These are phyloP conservation scores for Pleurotus cornucopiae DNA, from an alignment of 768 basidiomycete species.

Conservation along the genomic window DNA sequence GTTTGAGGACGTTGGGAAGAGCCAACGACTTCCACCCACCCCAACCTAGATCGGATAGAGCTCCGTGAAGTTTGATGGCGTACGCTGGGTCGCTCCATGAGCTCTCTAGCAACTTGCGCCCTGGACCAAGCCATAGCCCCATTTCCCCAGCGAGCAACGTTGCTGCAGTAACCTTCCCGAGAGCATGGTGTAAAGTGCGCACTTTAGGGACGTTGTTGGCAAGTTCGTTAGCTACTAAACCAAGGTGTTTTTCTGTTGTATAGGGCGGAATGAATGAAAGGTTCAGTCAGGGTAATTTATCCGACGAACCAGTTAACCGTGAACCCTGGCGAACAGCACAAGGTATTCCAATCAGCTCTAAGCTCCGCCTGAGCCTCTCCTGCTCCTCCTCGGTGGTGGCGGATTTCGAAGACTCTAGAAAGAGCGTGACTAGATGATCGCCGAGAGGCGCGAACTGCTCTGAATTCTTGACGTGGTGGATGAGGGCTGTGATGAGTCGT, in stretches of 20 bases:
- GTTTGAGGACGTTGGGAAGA: constrained; percentile 52
- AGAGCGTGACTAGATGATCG: constrained; percentile 44
- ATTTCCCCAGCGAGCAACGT: constrained; percentile 40
- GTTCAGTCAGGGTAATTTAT: neutral
- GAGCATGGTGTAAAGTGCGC: constrained; percentile 15
- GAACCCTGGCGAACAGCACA: constrained; percentile 70
- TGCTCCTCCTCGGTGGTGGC: constrained; percentile 17
- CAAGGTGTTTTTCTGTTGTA: constrained; percentile 31
- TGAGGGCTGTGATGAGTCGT: constrained; percentile 71
- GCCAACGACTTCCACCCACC: constrained; percentile 74
- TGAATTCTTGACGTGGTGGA: constrained; percentile 75
- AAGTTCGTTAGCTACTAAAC: constrained; percentile 27
- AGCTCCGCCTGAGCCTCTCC: constrained; percentile 43
- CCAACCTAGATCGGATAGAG: constrained; percentile 65
- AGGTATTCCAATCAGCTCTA: constrained; percentile 54
- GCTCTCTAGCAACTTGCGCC: constrained; percentile 53
- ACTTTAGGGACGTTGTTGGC: constrained; percentile 22
- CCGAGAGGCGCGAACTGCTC: constrained; percentile 59
- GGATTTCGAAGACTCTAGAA: constrained; percentile 21
- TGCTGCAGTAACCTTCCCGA: constrained; percentile 36
- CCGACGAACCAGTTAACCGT: constrained; percentile 52
- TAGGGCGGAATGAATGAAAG: neutral
- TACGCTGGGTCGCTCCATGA: constrained; percentile 40
- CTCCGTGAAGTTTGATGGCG: constrained; percentile 51
- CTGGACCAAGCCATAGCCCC: constrained; percentile 45